A percentile compares a stretch with the other conserved stretches of the same genome.
phyloP scores from a whole-genome alignment of 495 filamentous ascomycete genomes.

The Xylaria nigripes region DNA sequence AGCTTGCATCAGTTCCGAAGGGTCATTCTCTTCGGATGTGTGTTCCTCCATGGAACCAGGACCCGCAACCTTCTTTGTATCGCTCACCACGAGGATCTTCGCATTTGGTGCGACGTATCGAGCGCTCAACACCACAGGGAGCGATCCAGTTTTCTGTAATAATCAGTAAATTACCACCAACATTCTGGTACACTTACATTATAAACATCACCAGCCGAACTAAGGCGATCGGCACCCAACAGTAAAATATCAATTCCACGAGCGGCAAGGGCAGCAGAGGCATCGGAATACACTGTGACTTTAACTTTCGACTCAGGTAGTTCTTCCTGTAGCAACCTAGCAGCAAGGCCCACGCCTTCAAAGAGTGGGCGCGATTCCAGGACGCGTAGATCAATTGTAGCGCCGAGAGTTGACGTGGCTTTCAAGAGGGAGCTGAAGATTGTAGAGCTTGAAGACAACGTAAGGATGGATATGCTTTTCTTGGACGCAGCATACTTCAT shows the following conservation, averaged over 20 bases:
- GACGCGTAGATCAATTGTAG: constrained; percentile 45
- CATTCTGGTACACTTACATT: constrained; percentile 32
- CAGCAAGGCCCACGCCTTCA: constrained; percentile 53
- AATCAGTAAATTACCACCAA: constrained; percentile 5
- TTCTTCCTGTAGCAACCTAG: constrained; percentile 34
- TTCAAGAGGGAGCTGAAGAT: constrained; percentile 33
- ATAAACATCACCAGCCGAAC: constrained; percentile 46
- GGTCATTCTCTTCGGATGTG: constrained; percentile 42
- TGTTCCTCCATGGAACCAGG: constrained; percentile 27
- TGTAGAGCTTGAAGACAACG: constrained; percentile 54
- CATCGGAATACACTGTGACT: constrained; percentile 52
- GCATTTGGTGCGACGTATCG: constrained; percentile 34
- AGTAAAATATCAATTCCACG: constrained; percentile 44
- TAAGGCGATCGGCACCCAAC: constrained; percentile 56
- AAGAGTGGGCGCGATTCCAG: constrained; percentile 59
- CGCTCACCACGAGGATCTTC: constrained; percentile 48
- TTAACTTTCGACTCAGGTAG: constrained; percentile 19
- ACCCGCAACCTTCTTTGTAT: constrained; percentile 52
- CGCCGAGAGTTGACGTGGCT: constrained; percentile 11
- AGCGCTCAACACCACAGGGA: constrained; percentile 46
- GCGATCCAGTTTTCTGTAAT: constrained; percentile 49
- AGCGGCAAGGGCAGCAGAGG: constrained; percentile 47
- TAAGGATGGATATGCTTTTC: constrained; percentile 42
- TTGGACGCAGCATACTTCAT: constrained; percentile 7
- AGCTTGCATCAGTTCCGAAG: constrained; percentile 35